Evolutionary conservation across 768 basidiomycete genomes (phyloP).

Genomic region (Tulasnella sp.): DNA sequence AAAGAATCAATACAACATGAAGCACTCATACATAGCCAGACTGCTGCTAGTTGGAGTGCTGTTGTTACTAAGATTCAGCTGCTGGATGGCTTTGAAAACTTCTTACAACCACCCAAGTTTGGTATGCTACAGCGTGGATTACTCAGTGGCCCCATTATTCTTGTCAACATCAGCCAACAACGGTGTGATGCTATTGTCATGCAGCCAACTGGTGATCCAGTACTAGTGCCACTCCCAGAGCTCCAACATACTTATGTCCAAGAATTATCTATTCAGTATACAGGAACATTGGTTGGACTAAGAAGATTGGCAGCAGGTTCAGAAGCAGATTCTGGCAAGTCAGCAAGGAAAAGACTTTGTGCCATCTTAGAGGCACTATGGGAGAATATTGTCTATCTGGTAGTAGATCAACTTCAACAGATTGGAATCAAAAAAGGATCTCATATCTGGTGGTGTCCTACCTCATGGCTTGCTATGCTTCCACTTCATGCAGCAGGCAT

Average conservation of each 20-base stretch:
- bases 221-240: neutral
- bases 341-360: no score
- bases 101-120: neutral
- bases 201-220: neutral
- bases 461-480: neutral
- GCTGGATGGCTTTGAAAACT: neutral
- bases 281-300: no score
- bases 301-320: no score
- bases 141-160: neutral
- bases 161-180: neutral
- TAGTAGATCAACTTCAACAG: neutral
- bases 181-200: neutral
- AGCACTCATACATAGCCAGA: neutral
- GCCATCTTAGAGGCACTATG: neutral
- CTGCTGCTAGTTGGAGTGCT: neutral
- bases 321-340: no score
- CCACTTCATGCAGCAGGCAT: slow-evolving; percentile 5
- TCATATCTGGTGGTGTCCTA: neutral
- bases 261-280: no score
- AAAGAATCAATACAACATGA: neutral
- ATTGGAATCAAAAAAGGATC: neutral
- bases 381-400: neutral
- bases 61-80: neutral
- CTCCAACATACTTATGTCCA: no score
- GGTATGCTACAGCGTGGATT: neutral